Base-by-base conservation (phyloP, 495 filamentous ascomycete genomes). In the Entonaema liquescens region DNA sequence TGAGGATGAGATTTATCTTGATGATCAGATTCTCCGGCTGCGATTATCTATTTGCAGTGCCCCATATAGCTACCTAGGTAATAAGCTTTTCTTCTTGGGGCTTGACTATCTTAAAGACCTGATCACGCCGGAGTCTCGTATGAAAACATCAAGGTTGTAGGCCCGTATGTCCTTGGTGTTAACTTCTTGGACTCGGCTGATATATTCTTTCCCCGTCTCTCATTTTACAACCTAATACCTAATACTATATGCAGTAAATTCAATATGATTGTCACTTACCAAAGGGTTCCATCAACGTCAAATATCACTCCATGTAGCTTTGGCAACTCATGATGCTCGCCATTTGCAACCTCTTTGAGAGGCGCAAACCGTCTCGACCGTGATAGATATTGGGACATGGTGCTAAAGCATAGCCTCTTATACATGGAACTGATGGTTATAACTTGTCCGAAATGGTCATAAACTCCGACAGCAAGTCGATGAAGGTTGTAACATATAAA, bases 211-310 rank as follows among this genome's bases (percentile, higher is more conserved):
- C 28, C 23, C 25, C 5, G 2, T 3, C 25, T 53, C 26, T 53
- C 15, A 15, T 29, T 53, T 53, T 26, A 26, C 21, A 29, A 29
- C 29, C 7, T 31, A 31, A 9, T 7, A 53, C 2, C 0, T 29
- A 13, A 29, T 28, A 9, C 2, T 3, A 56, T 36, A 7, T 56
- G 9, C 53, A 33, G 31, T 33, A 11, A 31, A 19, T 2, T 35
- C 12, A 47, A 21, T 5, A 4, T 19, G 19, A 28, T 36, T 31
- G 19, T 7, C 19, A 84, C 88, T 84, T 79, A 95, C 94, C 92
- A 97, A 54, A 98, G 78, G 21, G 95, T 98, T 5, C 95, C 95
- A 79, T 98, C 95, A 33, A 98, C 92, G 81, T 98, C 95, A 78
- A 98, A 98, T 31, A 98, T 88, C 6, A 98, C 86, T 1, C 95